Evolutionary conservation across 768 basidiomycete genomes (phyloP).

Genomic region (Pleurotus pulmonarius): DNA sequence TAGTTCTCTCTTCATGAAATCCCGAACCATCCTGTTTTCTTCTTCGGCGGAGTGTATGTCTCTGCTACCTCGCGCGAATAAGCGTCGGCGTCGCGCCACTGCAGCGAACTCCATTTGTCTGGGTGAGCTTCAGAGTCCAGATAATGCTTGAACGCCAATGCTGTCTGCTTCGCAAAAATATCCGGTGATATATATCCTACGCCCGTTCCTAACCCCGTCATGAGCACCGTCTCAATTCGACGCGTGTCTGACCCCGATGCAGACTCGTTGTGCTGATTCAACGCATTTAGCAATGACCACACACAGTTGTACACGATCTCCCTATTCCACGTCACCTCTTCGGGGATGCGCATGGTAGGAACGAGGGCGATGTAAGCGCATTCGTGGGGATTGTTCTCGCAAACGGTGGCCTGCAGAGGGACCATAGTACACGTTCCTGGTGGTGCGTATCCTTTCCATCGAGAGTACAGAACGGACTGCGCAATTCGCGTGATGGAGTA

Average conservation of each 20-base stretch:
- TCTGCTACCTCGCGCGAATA: slow-evolving; percentile 7
- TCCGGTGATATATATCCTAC: slow-evolving; percentile 7
- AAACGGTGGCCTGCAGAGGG: slow-evolving; percentile 13
- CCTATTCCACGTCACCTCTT: slow-evolving; percentile 19
- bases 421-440: slow-evolving; percentile 24
- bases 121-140: slow-evolving; percentile 5
- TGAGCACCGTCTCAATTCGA: slow-evolving; percentile 5
- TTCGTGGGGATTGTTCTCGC: slow-evolving; percentile 14
- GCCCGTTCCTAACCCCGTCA: slow-evolving; percentile 11
- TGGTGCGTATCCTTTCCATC: slow-evolving; percentile 23
- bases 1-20: too few relatives aligned
- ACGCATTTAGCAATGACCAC: slow-evolving; percentile 17
- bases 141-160: slow-evolving; percentile 9
- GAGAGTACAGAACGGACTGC: slow-evolving; percentile 16
- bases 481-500: slow-evolving; percentile 8
- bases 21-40: too few relatives aligned
- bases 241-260: background rate
- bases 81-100: slow-evolving; percentile 2
- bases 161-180: slow-evolving; percentile 7
- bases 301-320: slow-evolving; percentile 23
- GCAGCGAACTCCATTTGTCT: slow-evolving; percentile 8
- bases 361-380: slow-evolving; percentile 19
- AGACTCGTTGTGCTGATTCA: slow-evolving; percentile 7
- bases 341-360: slow-evolving; percentile 25
- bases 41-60: background rate